Conservation (phyloP, 495 filamentous ascomycete genomes). For the Podospora australis region DNA sequence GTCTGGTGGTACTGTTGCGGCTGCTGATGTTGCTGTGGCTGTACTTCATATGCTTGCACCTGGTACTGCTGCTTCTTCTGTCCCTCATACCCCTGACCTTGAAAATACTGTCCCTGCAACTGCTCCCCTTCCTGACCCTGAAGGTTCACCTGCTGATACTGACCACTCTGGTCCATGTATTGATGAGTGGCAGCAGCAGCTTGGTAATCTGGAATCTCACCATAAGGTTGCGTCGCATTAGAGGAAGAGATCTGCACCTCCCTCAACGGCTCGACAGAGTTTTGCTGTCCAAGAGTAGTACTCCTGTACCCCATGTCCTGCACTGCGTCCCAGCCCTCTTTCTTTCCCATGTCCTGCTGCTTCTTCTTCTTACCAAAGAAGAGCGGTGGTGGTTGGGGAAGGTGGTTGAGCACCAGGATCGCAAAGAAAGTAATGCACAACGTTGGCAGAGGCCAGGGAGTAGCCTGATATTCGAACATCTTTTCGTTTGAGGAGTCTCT, state of each 20-base stretch:
- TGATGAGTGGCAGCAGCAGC: neutral
- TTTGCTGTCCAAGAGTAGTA: neutral
- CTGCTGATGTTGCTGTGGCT: neutral
- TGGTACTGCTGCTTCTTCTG: neutral
- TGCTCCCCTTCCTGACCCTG: neutral
- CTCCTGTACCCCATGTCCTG: neutral
- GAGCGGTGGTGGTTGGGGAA: slow-evolving; percentile 25
- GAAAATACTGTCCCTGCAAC: neutral
- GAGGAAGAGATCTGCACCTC: no score
- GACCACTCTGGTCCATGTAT: no score
- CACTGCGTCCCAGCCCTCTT: neutral
- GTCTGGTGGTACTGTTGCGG: neutral
- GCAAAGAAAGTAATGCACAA: slow-evolving; percentile 28
- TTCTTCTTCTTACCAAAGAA: slow-evolving; percentile 14
- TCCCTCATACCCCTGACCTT: neutral
- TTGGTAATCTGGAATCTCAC: no score
- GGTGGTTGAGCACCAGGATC: slow-evolving; percentile 30
- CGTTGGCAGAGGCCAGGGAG: slow-evolving; percentile 35
- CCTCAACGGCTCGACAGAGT: no score
- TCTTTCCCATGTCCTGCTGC: no score
- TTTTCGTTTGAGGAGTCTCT: slow-evolving; percentile 18
- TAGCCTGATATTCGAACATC: slow-evolving; percentile 19
- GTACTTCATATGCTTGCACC: neutral
- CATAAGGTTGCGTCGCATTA: no score
- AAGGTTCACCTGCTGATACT: no score